phyloP scores from a whole-genome alignment of 2,329 filamentous ascomycete genomes.

The Penicillium sp. region DNA sequence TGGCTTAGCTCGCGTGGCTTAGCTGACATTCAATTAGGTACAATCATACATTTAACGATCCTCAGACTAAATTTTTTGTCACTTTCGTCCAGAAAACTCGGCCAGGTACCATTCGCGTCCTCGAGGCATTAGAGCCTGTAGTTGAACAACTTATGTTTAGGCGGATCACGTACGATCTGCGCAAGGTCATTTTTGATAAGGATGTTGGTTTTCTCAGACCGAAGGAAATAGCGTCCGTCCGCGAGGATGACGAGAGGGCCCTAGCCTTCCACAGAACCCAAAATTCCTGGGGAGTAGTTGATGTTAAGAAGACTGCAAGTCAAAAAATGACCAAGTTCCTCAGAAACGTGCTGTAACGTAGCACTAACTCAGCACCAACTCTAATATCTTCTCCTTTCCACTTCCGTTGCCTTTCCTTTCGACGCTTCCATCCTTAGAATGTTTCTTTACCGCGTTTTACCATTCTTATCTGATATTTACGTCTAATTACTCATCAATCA shows the following conservation, averaged over 20 bases:
- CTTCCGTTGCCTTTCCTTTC: too few relatives aligned
- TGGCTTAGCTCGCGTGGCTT: too few relatives aligned
- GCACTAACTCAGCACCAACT: not conserved
- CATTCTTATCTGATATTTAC: too few relatives aligned
- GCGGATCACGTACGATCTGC: not conserved
- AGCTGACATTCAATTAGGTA: not conserved
- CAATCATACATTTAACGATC: not conserved
- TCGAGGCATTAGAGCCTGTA: not conserved
- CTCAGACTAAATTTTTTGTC: not conserved
- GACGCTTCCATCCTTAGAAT: too few relatives aligned
- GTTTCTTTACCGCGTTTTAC: too few relatives aligned
- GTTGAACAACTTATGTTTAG: not conserved
- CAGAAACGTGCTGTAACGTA: slow-evolving; percentile 1
- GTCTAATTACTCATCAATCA: not conserved
- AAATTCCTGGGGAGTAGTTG: not conserved
- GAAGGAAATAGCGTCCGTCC: not conserved
- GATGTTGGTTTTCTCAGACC: not conserved
- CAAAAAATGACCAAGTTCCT: not conserved
- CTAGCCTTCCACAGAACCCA: not conserved
- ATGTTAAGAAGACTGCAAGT: not conserved
- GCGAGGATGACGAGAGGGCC: not conserved
- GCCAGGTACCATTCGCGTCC: not conserved
- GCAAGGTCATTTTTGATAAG: not conserved
- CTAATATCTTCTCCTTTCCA: not conserved
- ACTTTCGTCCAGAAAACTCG: slow-evolving; percentile 2